Conservation (phyloP, 306 rosid species). For the Begonia masoniana region DNA sequence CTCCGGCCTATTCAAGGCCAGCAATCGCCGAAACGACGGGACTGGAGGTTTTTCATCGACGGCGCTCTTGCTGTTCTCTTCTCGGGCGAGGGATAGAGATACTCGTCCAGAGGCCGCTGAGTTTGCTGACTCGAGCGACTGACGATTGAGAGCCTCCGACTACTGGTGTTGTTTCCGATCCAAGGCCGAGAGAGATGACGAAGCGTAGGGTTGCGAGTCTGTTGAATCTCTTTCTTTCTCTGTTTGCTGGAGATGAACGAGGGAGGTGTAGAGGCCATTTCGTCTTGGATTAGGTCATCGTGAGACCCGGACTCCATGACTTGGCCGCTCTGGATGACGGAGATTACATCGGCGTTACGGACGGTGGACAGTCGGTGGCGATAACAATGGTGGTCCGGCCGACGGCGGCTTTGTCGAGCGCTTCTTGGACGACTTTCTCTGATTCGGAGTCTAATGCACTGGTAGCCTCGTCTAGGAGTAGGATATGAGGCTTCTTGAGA, state of each 20-base stretch:
- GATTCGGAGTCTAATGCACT: slow-evolving; percentile 83
- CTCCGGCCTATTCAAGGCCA: slow-evolving; percentile 66
- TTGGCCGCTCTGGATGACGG: slow-evolving; percentile 59
- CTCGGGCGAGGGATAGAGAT: background rate
- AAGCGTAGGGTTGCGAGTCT: too few relatives aligned
- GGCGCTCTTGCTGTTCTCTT: background rate
- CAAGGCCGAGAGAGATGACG: too few relatives aligned
- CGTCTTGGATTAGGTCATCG: slow-evolving; percentile 28
- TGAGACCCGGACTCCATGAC: slow-evolving; percentile 69
- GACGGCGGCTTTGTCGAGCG: slow-evolving; percentile 55
- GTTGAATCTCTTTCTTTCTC: background rate
- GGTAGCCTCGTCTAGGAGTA: slow-evolving; percentile 84
- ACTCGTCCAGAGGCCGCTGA: background rate
- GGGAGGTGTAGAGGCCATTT: background rate
- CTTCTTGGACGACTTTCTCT: slow-evolving; percentile 56
- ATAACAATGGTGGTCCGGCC: slow-evolving; percentile 71
- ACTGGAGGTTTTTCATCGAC: slow-evolving; percentile 2
- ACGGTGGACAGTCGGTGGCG: slow-evolving; percentile 77
- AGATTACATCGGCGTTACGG: slow-evolving; percentile 40
- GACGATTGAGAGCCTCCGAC: background rate
- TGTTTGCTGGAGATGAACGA: background rate
- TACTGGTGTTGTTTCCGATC: too few relatives aligned
- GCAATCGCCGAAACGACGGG: slow-evolving; percentile 50
- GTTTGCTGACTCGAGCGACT: background rate
- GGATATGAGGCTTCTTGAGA: slow-evolving; percentile 61